These are phyloP conservation scores for Nigrograna mackinnonii DNA, from an alignment of 2,329 filamentous ascomycete species.

Conservation along the genomic window DNA sequence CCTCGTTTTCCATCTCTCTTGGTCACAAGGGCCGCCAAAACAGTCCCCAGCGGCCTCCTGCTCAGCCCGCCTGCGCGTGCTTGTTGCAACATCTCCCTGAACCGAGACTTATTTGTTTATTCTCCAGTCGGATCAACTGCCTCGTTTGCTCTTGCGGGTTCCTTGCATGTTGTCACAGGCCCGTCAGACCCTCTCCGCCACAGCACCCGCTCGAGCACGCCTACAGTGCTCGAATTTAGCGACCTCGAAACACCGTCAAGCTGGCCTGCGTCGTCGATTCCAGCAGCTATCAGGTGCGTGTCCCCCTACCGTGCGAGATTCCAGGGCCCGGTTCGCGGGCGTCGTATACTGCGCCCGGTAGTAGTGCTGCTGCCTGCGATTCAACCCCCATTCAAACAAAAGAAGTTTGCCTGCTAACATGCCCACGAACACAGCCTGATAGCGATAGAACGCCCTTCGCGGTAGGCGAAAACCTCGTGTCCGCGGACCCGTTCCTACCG, in stretches of 20 bases:
- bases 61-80: slow-evolving; percentile 16
- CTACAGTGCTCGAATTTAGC: slow-evolving; percentile 14
- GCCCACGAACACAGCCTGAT: slow-evolving; percentile 27
- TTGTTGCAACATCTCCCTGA: slow-evolving; percentile 26
- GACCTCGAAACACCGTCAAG: slow-evolving; percentile 30
- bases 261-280: slow-evolving; percentile 38
- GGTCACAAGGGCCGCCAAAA: slow-evolving; percentile 33
- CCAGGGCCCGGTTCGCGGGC: slow-evolving; percentile 13
- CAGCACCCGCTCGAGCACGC: slow-evolving; percentile 16
- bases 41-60: slow-evolving; percentile 19
- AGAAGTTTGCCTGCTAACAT: slow-evolving; percentile 31
- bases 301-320: slow-evolving; percentile 13
- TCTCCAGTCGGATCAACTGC: slow-evolving; percentile 16
- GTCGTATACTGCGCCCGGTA: slow-evolving; percentile 18
- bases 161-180: slow-evolving; percentile 18
- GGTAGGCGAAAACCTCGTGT: slow-evolving; percentile 26
- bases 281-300: slow-evolving; percentile 39
- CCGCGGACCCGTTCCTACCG: slow-evolving; percentile 24
- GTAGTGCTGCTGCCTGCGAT: slow-evolving; percentile 30
- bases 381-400: slow-evolving; percentile 17
- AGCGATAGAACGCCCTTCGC: slow-evolving; percentile 32
- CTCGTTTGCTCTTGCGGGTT: slow-evolving; percentile 11
- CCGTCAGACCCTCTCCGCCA: slow-evolving; percentile 13
- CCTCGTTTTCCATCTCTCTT: slow-evolving; percentile 26
- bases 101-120: slow-evolving; percentile 23